Percentiles rank a stretch among this genome's conserved stretches.
Conservation (phyloP, 805 yeast species). For the Metschnikowia anglica region DNA sequence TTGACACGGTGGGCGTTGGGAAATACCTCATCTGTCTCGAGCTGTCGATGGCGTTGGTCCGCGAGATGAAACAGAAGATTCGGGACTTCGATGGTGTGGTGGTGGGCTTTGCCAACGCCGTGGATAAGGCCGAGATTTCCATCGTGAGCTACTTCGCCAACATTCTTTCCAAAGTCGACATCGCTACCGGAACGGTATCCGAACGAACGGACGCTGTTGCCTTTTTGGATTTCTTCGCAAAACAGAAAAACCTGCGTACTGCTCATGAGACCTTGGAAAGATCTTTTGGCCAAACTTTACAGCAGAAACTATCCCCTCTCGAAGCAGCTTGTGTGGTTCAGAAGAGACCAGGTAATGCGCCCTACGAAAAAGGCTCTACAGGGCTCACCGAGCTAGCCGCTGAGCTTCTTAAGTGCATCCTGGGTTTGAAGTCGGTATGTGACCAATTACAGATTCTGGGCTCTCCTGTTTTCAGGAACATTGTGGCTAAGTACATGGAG, state of each 20-base stretch:
- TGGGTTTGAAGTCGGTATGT: slow-evolving; percentile 19
- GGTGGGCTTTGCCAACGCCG: slow-evolving; percentile 55
- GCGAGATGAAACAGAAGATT: slow-evolving; percentile 42
- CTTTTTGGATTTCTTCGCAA: slow-evolving; percentile 15
- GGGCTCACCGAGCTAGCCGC: slow-evolving; percentile 56
- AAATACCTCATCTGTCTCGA: slow-evolving; percentile 33
- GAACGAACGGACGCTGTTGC: slow-evolving; percentile 13
- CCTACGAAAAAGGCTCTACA: slow-evolving; percentile 60
- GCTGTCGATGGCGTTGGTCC: slow-evolving; percentile 47
- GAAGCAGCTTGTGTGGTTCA: slow-evolving; percentile 48
- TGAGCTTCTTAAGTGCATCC: slow-evolving; percentile 48
- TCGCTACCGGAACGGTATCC: slow-evolving; percentile 8
- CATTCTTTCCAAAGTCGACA: slow-evolving; percentile 13
- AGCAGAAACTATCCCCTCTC: slow-evolving; percentile 25
- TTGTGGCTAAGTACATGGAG: slow-evolving; percentile 16
- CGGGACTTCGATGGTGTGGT: slow-evolving; percentile 66
- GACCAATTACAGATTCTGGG: slow-evolving; percentile 15
- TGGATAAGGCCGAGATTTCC: slow-evolving; percentile 56
- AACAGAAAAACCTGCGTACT: slow-evolving; percentile 12
- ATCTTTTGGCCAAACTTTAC: slow-evolving; percentile 11
- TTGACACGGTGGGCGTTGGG: slow-evolving; percentile 41
- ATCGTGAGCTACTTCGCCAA: slow-evolving; percentile 49
- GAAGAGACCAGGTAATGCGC: slow-evolving; percentile 36
- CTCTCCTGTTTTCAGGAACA: slow-evolving; percentile 16
- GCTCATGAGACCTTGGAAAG: slow-evolving; percentile 19